These are phyloP conservation scores for Phoma sp. DNA, from an alignment of 2,329 filamentous ascomycete genomes.

Conservation along the genomic window DNA sequence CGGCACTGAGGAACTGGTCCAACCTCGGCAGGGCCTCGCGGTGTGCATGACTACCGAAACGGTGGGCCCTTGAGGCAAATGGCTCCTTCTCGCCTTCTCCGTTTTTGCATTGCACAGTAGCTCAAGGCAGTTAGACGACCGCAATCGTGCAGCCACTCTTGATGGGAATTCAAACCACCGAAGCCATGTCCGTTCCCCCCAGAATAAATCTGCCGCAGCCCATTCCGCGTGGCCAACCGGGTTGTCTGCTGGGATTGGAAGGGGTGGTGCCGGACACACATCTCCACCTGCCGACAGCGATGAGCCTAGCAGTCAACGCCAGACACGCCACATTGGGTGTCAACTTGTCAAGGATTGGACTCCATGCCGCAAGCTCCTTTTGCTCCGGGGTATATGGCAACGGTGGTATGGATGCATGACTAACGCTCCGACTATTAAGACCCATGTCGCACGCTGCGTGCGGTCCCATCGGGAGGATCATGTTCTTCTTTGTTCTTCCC, in stretches of 20 bases:
- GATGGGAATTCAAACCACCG: neutral
- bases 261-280: neutral
- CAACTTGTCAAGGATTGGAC: constrained; percentile 9
- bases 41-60: neutral
- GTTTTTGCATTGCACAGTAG: neutral
- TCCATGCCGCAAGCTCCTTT: constrained; percentile 4
- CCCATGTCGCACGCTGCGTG: constrained; percentile 10
- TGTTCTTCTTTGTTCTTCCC: constrained; percentile 5
- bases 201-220: neutral
- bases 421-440: constrained; percentile 7
- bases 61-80: neutral
- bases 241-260: constrained; percentile 1
- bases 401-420: neutral
- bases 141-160: neutral
- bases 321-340: constrained; percentile 20
- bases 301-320: constrained; percentile 9
- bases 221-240: constrained; percentile 1
- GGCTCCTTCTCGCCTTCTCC: constrained; percentile 3
- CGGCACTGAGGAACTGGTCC: neutral
- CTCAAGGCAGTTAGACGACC: constrained; percentile 4
- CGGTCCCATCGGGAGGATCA: constrained; percentile 12
- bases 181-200: constrained; percentile 1
- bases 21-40: neutral
- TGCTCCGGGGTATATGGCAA: neutral
- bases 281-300: constrained; percentile 14